Base-by-base conservation (phyloP, 192 early-diverging fungal species). In the Coemansia javaensis region DNA sequence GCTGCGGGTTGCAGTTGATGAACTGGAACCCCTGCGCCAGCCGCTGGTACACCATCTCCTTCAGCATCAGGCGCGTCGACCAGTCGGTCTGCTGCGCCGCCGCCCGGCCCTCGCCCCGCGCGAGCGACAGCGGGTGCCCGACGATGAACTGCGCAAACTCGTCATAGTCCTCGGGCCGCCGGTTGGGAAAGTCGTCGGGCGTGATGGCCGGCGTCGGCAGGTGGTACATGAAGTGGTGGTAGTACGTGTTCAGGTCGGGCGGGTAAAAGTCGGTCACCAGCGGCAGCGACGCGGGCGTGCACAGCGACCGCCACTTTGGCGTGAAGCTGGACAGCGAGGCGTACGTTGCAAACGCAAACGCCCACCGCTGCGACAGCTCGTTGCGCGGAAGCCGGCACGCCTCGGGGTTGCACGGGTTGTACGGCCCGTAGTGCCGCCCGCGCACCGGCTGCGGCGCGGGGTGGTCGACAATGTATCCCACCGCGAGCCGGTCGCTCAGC, bases 21-120 rank as follows among this genome's bases (percentile, higher is more conserved):
- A 96, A 74, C 65, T 95, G 93, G 58, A 91, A 97, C 18, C 93
- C 93, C 60, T 98, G 91, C 30, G 85, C 78, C 32, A 98, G 53
- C n/a, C 95, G 80, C 66, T 93, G 91, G 23, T 80, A 80, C 9
- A 96, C 80, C 61, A 98, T 77, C 63, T 97, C 93, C 17, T 80
- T 78, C 27, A 96, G 72, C 30, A 95, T 70, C 14, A 62, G 72
- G 42, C 74, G 77, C 7, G 78, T 79, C 49, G 50, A 32, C 8
- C 47, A 40, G 30, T 73, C 70, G 16, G 43, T 23, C 18, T n/a
- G 32, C 43, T 18, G 36, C 21, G 7, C 17, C 21, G 50, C 46
- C 31, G 49, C 43, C 28, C 17, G 11, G 13, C 22, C 30, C 1
- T 10, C 18, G 14, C 45, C 23, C 3, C 1, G 7, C 7, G 23